These are phyloP conservation scores for Diaporthe batatas DNA, from an alignment of 2,329 filamentous ascomycete genomes.

Conservation along the genomic window DNA sequence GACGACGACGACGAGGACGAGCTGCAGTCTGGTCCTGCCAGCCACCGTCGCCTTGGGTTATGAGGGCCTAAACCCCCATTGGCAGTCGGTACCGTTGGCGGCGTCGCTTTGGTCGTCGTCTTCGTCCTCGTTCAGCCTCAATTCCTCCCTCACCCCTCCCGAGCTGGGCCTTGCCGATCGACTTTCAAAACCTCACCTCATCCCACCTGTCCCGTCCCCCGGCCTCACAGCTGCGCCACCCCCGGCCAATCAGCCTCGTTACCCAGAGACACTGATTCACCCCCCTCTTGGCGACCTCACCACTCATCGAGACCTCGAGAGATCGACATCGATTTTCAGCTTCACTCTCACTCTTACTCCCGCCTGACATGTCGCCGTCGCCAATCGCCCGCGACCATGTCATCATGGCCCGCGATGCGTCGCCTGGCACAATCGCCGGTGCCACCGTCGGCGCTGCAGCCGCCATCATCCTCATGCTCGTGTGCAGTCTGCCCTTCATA, in stretches of 20 bases:
- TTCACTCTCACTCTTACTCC: constrained; percentile 1
- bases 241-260: constrained; percentile 30
- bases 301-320: neutral
- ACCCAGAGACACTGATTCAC: constrained; percentile 37
- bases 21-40: constrained; percentile 13
- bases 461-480: constrained; percentile 49
- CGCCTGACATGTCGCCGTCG: constrained; percentile 35
- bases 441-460: constrained; percentile 51
- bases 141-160: neutral
- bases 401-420: constrained; percentile 40
- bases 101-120: constrained; percentile 18
- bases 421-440: constrained; percentile 51
- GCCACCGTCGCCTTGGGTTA: constrained; percentile 38
- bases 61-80: constrained; percentile 35
- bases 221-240: constrained; percentile 16
- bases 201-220: constrained; percentile 21
- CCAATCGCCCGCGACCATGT: constrained; percentile 38
- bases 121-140: constrained; percentile 9
- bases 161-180: constrained; percentile 21
- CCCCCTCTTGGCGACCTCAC: constrained; percentile 27
- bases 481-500: constrained; percentile 52
- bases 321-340: constrained; percentile 35
- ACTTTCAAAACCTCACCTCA: neutral
- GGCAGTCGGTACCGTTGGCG: constrained; percentile 40
- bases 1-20: neutral